phyloP scores from a whole-genome alignment of 169 alveolate species.

The Hepatocystis sp. region DNA sequence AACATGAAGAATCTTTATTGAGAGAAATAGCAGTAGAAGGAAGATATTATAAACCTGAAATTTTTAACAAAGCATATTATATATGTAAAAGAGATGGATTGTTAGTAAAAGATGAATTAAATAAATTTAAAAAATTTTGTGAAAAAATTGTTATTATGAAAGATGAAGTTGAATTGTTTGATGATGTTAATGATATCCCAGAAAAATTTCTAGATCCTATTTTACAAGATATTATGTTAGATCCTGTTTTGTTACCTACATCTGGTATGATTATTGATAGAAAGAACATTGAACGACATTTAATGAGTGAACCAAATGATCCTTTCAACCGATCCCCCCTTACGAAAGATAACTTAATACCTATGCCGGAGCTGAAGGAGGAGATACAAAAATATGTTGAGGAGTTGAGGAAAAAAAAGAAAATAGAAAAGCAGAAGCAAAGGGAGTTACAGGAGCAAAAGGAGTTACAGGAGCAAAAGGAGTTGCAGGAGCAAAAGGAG shows the following conservation, averaged over 20 bases:
- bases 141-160: constrained; percentile 67
- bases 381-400: constrained; percentile 83
- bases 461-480: neutral
- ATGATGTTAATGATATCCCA: constrained; percentile 87
- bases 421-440: constrained; percentile 28
- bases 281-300: constrained; percentile 91
- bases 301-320: constrained; percentile 93
- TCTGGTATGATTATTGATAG: constrained; percentile 92
- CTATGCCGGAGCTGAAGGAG: constrained; percentile 89
- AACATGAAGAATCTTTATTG: constrained; percentile 24
- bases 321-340: constrained; percentile 95
- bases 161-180: constrained; percentile 72
- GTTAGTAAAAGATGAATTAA: constrained; percentile 74
- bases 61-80: constrained; percentile 84
- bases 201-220: constrained; percentile 94
- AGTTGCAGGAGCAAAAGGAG: neutral
- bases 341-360: constrained; percentile 89
- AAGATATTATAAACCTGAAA: constrained; percentile 84
- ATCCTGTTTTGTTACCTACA: constrained; percentile 94
- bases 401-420: constrained; percentile 68
- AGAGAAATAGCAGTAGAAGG: constrained; percentile 84
- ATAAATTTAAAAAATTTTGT: constrained; percentile 76
- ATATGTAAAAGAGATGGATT: constrained; percentile 87
- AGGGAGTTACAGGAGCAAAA: constrained; percentile 23
- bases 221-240: constrained; percentile 92